These are phyloP conservation scores for Tirmania nivea DNA, from an alignment of 495 filamentous ascomycete species.

Conservation along the genomic window DNA sequence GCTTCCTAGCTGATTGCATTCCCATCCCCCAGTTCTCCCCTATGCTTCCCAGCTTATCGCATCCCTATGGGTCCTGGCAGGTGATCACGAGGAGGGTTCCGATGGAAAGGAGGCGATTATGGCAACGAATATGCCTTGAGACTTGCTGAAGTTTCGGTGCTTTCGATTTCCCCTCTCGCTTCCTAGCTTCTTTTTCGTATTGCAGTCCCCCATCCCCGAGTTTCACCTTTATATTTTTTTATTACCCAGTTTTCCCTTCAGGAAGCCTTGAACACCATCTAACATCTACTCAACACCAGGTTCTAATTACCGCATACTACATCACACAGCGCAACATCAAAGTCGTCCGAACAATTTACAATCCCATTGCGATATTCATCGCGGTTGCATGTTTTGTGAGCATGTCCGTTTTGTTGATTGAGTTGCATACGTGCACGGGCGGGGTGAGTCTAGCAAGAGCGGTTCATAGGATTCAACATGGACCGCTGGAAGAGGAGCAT, in stretches of 20 bases:
- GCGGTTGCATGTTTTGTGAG: conserved; percentile 15
- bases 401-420: conserved; percentile 12
- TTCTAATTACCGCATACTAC: conserved; percentile 58
- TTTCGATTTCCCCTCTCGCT: not conserved
- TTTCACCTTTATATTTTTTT: not conserved
- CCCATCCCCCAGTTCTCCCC: not conserved
- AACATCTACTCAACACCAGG: conserved; percentile 24
- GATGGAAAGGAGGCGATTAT: too few species aligned
- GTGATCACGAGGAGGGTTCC: too few species aligned
- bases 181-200: conserved; percentile 1
- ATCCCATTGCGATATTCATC: conserved; percentile 11
- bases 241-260: not conserved
- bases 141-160: too few species aligned
- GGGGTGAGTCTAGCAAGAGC: not conserved
- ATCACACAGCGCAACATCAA: conserved; percentile 60
- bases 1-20: conserved; percentile 13
- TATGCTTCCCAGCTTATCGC: too few species aligned
- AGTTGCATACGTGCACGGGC: conserved; percentile 12
- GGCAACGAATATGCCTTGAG: too few species aligned
- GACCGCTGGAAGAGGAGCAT: too few species aligned
- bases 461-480: too few species aligned
- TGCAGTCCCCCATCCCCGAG: not conserved
- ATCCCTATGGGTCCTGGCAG: too few species aligned
- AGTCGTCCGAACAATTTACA: conserved; percentile 8
- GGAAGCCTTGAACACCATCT: conserved; percentile 5